A percentile compares a stretch with the other conserved stretches of the same genome.
phyloP scores from a whole-genome alignment of 1,139 yeast species.

The Spathaspora sp. region DNA sequence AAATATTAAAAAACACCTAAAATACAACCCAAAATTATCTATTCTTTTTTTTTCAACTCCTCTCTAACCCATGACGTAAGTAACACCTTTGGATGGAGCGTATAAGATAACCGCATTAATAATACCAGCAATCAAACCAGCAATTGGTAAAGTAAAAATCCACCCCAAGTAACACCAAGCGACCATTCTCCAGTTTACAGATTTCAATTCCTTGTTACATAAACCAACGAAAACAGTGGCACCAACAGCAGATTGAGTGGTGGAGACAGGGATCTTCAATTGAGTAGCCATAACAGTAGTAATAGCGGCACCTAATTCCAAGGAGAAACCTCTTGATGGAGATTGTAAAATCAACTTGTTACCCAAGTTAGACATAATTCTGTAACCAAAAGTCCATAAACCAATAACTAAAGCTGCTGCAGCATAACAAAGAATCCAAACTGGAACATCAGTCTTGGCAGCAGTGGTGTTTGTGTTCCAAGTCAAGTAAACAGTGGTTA shows the following conservation, averaged over 20 bases:
- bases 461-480: conserved; percentile 56
- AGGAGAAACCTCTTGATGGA: conserved; percentile 77
- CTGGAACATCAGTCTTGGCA: conserved; percentile 59
- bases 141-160: conserved; percentile 71
- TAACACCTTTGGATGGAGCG: conserved; percentile 57
- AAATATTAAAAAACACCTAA: background rate
- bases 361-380: conserved; percentile 70
- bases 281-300: conserved; percentile 78
- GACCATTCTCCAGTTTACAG: conserved; percentile 81
- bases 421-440: conserved; percentile 71
- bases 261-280: conserved; percentile 68
- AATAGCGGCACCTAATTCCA: conserved; percentile 78
- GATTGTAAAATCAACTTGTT: conserved; percentile 75
- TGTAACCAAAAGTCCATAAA: conserved; percentile 71
- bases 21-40: background rate
- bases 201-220: conserved; percentile 61
- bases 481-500: conserved; percentile 61
- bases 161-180: conserved; percentile 72
- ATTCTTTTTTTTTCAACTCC: background rate
- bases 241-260: conserved; percentile 81
- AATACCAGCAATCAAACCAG: conserved; percentile 72
- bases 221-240: conserved; percentile 76
- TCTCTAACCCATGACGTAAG: conserved; percentile 20
- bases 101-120: conserved; percentile 64
- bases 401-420: conserved; percentile 71